These are phyloP conservation scores for Pleoardoris graminearum DNA, from an alignment of 2,329 filamentous ascomycete species.

Conservation along the genomic window DNA sequence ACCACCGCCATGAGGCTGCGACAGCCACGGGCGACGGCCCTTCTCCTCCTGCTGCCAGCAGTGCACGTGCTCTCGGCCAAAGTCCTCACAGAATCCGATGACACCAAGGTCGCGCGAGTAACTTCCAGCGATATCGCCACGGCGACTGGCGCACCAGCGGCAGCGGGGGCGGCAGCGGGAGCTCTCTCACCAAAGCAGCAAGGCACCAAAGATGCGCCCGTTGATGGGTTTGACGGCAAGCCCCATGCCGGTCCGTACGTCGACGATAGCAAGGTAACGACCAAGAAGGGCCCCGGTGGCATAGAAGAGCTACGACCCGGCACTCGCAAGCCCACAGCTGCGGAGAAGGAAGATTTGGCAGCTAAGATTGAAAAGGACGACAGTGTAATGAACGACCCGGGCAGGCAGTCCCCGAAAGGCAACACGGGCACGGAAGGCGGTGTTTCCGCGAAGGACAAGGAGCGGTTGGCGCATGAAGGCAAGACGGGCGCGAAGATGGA, in stretches of 20 bases:
- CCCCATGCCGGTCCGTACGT: slow-evolving; percentile 86
- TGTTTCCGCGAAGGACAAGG: slow-evolving; percentile 84
- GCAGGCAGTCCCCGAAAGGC: slow-evolving; percentile 73
- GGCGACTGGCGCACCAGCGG: slow-evolving; percentile 16
- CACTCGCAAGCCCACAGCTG: slow-evolving; percentile 24
- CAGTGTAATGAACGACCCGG: slow-evolving; percentile 91
- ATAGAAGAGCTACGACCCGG: slow-evolving; percentile 45
- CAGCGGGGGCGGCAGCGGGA: slow-evolving; percentile 3
- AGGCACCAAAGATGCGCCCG: slow-evolving; percentile 78
- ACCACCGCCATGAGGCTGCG: slow-evolving; percentile 61
- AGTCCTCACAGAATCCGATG: slow-evolving; percentile 41
- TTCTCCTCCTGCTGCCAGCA: slow-evolving; percentile 61
- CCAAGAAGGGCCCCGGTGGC: slow-evolving; percentile 37
- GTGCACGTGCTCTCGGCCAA: slow-evolving; percentile 60
- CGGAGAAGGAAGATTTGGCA: slow-evolving; percentile 42
- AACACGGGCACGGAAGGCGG: slow-evolving; percentile 90
- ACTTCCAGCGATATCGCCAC: slow-evolving; percentile 27
- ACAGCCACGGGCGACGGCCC: slow-evolving; percentile 53
- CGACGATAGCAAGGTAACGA: slow-evolving; percentile 50
- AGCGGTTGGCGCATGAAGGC: slow-evolving; percentile 68
- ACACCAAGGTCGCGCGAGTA: slow-evolving; percentile 35
- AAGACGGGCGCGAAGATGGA: slow-evolving; percentile 66
- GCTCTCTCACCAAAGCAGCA: slow-evolving; percentile 28
- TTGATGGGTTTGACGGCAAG: slow-evolving; percentile 92
- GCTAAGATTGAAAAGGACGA: slow-evolving; percentile 60